Evolutionary conservation across 176 grass and related monocot genomes (phyloP).

Genomic region (Puccinellia tenuiflora): DNA sequence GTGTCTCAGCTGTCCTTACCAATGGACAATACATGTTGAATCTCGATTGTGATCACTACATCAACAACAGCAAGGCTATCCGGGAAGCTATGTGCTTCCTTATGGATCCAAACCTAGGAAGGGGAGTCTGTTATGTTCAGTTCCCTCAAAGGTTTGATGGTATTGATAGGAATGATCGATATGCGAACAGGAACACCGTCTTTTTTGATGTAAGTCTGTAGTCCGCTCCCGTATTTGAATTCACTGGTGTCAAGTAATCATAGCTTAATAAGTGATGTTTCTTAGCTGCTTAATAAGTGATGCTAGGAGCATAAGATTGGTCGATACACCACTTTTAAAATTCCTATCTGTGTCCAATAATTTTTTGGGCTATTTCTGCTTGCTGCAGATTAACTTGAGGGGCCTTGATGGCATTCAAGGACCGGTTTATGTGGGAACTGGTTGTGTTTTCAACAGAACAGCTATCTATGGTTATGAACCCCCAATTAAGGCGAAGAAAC

Average conservation of each 20-base stretch:
- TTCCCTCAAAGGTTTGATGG: conserved; percentile 98
- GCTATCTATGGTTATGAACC: conserved; percentile 99
- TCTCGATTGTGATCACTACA: conserved; percentile 99
- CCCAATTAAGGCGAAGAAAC: conserved; percentile 76
- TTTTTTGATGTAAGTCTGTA: conserved; percentile 92
- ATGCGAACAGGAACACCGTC: conserved; percentile 97
- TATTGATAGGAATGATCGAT: conserved; percentile 97
- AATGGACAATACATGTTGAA: conserved; percentile 99
- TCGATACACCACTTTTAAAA: not conserved
- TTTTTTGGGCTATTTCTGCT: conserved; percentile 7
- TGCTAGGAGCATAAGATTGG: not conserved
- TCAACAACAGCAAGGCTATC: conserved; percentile 98
- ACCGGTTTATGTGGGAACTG: conserved; percentile 99
- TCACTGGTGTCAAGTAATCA: conserved; percentile 7
- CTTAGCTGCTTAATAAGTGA: not conserved
- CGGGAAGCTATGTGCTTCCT: conserved; percentile 99
- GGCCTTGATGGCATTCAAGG: conserved; percentile 99
- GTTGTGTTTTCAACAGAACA: conserved; percentile 99
- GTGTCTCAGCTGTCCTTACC: conserved; percentile 98
- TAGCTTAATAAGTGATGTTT: not conserved
- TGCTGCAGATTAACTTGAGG: conserved; percentile 95
- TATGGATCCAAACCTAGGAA: conserved; percentile 99
- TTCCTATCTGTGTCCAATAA: not conserved
- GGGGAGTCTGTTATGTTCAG: conserved; percentile 92
- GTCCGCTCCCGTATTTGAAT: not conserved